phyloP scores from a whole-genome alignment of 192 early-diverging fungal species.

The Rhizophagus prolifer region DNA sequence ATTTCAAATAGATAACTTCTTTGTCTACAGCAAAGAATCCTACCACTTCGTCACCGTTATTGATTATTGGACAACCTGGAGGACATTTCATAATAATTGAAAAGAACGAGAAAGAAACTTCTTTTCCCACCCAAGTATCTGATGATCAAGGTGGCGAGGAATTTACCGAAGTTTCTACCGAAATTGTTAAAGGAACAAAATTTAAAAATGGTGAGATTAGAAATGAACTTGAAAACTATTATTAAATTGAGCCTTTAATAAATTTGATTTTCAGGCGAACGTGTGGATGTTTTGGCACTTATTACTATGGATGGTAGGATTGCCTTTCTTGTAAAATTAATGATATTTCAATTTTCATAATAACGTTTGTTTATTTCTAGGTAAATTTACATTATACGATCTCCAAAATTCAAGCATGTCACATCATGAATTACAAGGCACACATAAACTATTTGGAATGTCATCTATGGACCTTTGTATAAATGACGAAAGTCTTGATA shows the following conservation, averaged over 20 bases:
- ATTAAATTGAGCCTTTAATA: slow-evolving; percentile 38
- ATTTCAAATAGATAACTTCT: slow-evolving; percentile 47
- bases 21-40: slow-evolving; percentile 45
- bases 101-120: slow-evolving; percentile 33
- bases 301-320: slow-evolving; percentile 57
- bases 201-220: slow-evolving; percentile 29
- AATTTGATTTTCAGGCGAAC: slow-evolving; percentile 43
- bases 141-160: slow-evolving; percentile 34
- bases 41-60: slow-evolving; percentile 40
- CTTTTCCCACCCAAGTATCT: slow-evolving; percentile 32
- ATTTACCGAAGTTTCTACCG: slow-evolving; percentile 14
- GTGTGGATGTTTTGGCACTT: slow-evolving; percentile 48
- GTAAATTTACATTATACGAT: slow-evolving; percentile 52
- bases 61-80: slow-evolving; percentile 57
- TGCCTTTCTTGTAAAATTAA: background rate
- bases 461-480: slow-evolving; percentile 46
- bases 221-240: slow-evolving; percentile 1
- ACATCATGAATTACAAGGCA: slow-evolving; percentile 52
- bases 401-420: slow-evolving; percentile 41
- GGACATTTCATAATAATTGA: slow-evolving; percentile 46
- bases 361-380: slow-evolving; percentile 22
- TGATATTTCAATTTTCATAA: slow-evolving; percentile 13
- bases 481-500: background rate
- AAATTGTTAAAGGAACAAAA: slow-evolving; percentile 17
- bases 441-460: slow-evolving; percentile 57